These are phyloP conservation scores for Aspergillus ostianus DNA, from an alignment of 495 filamentous ascomycete genomes.

Conservation along the genomic window DNA sequence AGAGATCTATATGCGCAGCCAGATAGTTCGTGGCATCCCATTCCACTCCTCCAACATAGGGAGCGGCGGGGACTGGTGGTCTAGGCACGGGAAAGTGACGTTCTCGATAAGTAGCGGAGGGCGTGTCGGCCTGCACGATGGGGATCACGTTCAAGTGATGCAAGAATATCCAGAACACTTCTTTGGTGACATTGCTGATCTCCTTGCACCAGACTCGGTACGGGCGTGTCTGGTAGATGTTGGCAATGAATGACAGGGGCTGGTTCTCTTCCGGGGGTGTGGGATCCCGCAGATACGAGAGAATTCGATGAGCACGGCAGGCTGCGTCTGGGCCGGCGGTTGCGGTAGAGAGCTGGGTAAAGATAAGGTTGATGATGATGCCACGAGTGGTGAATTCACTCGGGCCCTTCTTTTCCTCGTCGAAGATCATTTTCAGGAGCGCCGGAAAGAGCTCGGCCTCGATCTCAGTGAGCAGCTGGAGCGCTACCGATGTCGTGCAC, in stretches of 20 bases:
- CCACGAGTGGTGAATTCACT: conserved; percentile 91
- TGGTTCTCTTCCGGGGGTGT: conserved; percentile 68
- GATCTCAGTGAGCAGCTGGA: conserved; percentile 76
- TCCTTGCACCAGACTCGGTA: conserved; percentile 95
- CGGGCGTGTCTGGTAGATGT: conserved; percentile 82
- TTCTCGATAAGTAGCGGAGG: conserved; percentile 33
- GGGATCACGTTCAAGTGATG: conserved; percentile 89
- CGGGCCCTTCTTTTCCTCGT: conserved; percentile 94
- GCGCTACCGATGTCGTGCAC: conserved; percentile 82
- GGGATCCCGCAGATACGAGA: conserved; percentile 80
- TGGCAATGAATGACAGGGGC: conserved; percentile 80
- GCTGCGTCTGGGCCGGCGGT: conserved; percentile 48
- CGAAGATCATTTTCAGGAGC: conserved; percentile 84
- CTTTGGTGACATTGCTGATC: conserved; percentile 86
- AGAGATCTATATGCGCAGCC: conserved; percentile 83
- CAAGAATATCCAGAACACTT: conserved; percentile 99
- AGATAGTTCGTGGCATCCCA: conserved; percentile 99
- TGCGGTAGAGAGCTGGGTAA: conserved; percentile 72
- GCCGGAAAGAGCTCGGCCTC: conserved; percentile 82
- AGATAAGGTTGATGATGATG: conserved; percentile 81
- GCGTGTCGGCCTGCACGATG: conserved; percentile 31
- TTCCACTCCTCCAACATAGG: conserved; percentile 96
- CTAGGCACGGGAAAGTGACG: conserved; percentile 84
- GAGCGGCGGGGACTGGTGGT: conserved; percentile 88
- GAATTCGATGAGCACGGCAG: conserved; percentile 62